A percentile compares a stretch with the other conserved stretches of the same genome.
These are phyloP conservation scores for Przewalskia tangutica DNA, from an alignment of 257 asterid genomes.

Conservation along the genomic window DNA sequence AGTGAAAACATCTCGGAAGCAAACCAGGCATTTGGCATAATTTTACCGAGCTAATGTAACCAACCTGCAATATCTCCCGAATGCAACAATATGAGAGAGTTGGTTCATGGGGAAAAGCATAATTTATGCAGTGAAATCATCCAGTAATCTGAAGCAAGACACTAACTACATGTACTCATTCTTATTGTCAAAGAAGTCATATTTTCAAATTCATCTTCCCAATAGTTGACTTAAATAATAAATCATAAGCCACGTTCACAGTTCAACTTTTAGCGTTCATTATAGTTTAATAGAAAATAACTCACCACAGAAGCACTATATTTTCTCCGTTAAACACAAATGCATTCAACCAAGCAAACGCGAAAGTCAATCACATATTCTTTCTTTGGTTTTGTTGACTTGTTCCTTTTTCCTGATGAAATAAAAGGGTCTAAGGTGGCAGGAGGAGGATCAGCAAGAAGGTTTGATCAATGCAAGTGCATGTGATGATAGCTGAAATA, in stretches of 20 bases:
- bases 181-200: neutral
- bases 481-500: constrained; percentile 18
- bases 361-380: neutral
- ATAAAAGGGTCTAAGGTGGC: neutral
- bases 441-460: constrained; percentile 49
- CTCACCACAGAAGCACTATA: neutral
- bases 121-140: neutral
- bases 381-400: neutral
- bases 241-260: neutral
- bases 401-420: neutral
- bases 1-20: neutral
- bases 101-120: neutral
- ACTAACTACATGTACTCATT: neutral
- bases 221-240: neutral
- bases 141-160: neutral
- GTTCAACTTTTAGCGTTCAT: neutral
- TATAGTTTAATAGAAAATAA: neutral
- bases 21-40: neutral
- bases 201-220: neutral
- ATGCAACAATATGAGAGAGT: neutral
- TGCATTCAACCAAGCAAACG: neutral
- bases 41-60: neutral
- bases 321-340: neutral
- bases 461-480: constrained; percentile 52
- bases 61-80: neutral